These are phyloP conservation scores for Boletellus ananiceps DNA, from an alignment of 768 basidiomycete species.

Conservation along the genomic window DNA sequence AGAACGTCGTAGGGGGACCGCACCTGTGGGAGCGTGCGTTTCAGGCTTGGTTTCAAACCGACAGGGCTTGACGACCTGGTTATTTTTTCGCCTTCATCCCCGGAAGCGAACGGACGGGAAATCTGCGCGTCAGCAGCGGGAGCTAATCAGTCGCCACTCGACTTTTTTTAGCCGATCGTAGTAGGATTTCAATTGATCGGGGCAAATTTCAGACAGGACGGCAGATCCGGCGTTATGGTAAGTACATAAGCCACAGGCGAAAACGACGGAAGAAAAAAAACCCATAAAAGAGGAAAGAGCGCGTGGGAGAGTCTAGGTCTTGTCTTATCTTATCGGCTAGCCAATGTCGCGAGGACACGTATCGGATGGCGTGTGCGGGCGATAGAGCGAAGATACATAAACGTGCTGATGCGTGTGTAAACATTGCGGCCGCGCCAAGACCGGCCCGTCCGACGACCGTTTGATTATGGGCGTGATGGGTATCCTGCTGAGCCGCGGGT, in stretches of 20 bases:
- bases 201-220: neutral
- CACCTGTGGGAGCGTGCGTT: constrained; percentile 3
- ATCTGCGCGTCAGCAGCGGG: constrained; percentile 1
- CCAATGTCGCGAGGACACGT: constrained; percentile 24
- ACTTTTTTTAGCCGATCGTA: constrained; percentile 10
- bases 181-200: constrained; percentile 5
- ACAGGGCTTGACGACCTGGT: constrained; percentile 7
- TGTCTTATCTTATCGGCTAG: constrained; percentile 30
- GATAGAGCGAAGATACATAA: constrained; percentile 19
- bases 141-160: neutral
- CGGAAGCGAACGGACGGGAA: constrained; percentile 23
- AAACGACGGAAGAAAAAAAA: constrained; percentile 12
- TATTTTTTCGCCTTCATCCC: constrained; percentile 7
- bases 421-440: constrained; percentile 11
- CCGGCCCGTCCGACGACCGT: constrained; percentile 6
- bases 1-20: neutral
- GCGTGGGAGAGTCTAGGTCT: constrained; percentile 3
- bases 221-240: constrained; percentile 6
- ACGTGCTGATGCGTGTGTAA: constrained; percentile 1
- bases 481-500: constrained; percentile 15
- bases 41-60: constrained; percentile 19
- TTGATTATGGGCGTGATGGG: constrained; percentile 3
- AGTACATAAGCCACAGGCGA: constrained; percentile 5
- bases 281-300: constrained; percentile 12
- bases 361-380: constrained; percentile 16